These are phyloP conservation scores for Carex littledalei DNA, from an alignment of 176 grass and related monocot species.

Conservation along the genomic window DNA sequence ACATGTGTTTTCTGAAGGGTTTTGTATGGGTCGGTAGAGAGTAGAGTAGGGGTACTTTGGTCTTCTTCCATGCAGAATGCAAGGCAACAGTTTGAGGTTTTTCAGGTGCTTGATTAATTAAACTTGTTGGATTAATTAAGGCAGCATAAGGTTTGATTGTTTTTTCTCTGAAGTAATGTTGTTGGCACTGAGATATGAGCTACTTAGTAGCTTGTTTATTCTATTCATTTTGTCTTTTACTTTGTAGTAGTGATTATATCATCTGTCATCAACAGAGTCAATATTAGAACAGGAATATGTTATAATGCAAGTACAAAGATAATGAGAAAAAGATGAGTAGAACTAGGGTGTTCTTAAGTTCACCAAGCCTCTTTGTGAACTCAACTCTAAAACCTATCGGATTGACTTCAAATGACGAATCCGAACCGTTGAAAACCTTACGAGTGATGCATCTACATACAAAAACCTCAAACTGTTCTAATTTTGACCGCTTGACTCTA, in stretches of 20 bases:
- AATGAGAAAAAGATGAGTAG: not conserved
- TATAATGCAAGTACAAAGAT: not conserved
- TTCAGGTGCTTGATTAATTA: not conserved
- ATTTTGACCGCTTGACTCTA: too few species aligned
- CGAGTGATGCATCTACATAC: too few species aligned
- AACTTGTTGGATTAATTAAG: conserved; percentile 6
- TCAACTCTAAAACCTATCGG: too few species aligned
- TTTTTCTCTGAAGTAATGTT: conserved; percentile 7
- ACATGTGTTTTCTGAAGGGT: not conserved
- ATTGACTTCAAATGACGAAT: too few species aligned
- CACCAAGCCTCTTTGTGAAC: too few species aligned
- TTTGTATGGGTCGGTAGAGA: not conserved
- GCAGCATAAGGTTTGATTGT: not conserved
- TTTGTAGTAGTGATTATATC: not conserved
- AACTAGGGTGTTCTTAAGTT: too few species aligned
- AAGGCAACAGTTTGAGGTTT: not conserved
- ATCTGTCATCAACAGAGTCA: conserved; percentile 15
- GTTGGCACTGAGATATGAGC: not conserved
- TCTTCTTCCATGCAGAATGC: not conserved
- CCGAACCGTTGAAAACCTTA: too few species aligned
- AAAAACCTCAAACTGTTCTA: too few species aligned
- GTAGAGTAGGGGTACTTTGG: conserved; percentile 1
- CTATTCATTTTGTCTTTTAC: conserved; percentile 4
- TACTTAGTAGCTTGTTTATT: not conserved
- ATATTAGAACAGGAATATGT: not conserved